Base-by-base conservation (phyloP, 768 basidiomycete genomes). In the Boletus speciosus region DNA sequence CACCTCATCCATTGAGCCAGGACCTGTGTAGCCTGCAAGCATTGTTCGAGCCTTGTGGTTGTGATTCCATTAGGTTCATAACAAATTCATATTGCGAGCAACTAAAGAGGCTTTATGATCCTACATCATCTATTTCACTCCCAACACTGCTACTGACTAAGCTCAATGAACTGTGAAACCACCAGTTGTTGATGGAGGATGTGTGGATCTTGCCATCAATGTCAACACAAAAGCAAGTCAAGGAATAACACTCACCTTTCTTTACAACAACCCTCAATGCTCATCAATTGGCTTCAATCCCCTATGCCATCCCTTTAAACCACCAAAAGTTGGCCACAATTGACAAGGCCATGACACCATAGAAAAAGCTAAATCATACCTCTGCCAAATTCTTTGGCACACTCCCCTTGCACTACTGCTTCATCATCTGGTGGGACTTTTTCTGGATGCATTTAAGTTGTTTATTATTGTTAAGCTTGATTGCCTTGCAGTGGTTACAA, bases 251-350 rank as follows among this genome's bases (percentile, higher is more conserved):
- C 78, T 29, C 48, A 81, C 81, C 66, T 80, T 76, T 56, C 93
- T 80, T 94, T 93, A 97, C 56, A 72, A 65, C 57, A 93, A 73
- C 1, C 93, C 93, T 79, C 80, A 81, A 63, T 93, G 82, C 0
- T 93, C 82, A 53, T 77, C 79, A 51, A 97, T 77, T 2, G 93
- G 89, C 97, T n/a, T 88, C 81, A 43, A 98, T 89, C 1, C 97
- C 96, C 71, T 91, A 93, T 3, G 93, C 90, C 32, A 96, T 72
- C 21, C 82, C 86, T 60, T 79, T 88, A 76, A 96, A 98, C 93
- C 92, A 96, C 91, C 90, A 96, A 78, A 97, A 99, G 49, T 80
- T 82, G n/a, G 75, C 76, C 7, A 96, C 64, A 58, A 98, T 81
- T 21, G 74, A 53, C 23, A 76, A 75, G 0, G 83, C 78, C 45